Conservation (phyloP, 2,329 filamentous ascomycete species). For the Cladobotryum protrusum region DNA sequence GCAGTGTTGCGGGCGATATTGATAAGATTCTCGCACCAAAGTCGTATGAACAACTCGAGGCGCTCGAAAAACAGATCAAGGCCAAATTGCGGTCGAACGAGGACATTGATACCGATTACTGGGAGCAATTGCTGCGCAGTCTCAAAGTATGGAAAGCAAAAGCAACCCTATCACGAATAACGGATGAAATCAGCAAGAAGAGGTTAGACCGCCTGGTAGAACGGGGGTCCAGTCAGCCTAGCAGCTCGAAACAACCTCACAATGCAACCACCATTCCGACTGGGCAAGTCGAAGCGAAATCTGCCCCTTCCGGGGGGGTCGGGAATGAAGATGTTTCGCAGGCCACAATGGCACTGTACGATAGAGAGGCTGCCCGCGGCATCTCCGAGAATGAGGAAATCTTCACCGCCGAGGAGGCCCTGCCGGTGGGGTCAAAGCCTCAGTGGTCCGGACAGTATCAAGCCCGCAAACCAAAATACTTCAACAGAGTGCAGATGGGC, state of each 20-base stretch:
- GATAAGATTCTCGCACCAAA: constrained; percentile 84
- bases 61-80: constrained; percentile 79
- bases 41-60: constrained; percentile 76
- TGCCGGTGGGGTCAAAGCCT: constrained; percentile 54
- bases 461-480: constrained; percentile 89
- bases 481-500: constrained; percentile 97
- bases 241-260: constrained; percentile 4
- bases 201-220: constrained; percentile 60
- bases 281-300: background rate
- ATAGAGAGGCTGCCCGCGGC: constrained; percentile 85
- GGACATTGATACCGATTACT: constrained; percentile 93
- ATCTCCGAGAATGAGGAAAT: constrained; percentile 94
- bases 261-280: background rate
- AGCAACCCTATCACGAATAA: constrained; percentile 73
- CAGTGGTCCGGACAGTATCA: constrained; percentile 80
- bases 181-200: constrained; percentile 65
- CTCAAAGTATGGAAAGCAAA: constrained; percentile 88
- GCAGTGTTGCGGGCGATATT: constrained; percentile 78
- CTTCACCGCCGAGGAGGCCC: constrained; percentile 81
- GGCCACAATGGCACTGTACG: constrained; percentile 81
- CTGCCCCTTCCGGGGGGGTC: background rate
- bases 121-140: constrained; percentile 84
- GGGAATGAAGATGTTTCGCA: constrained; percentile 77
- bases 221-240: constrained; percentile 62
- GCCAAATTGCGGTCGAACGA: constrained; percentile 82